Evolutionary conservation across 148 eudicot species (phyloP), one percentile per base, ranked within the genome.

Genomic region (Linanthus parryae): DNA sequence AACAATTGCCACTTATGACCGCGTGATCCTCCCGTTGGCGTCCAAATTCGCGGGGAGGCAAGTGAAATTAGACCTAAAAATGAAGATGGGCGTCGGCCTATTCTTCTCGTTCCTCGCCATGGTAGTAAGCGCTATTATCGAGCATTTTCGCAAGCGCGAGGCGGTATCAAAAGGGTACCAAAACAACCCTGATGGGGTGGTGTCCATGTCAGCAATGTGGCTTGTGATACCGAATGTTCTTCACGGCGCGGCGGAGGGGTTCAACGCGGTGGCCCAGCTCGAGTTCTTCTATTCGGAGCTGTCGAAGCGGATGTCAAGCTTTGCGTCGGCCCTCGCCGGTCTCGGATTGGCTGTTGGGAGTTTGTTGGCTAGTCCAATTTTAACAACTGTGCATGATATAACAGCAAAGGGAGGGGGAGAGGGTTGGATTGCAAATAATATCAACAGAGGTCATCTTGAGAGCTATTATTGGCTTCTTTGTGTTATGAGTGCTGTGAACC

Each of bases 221-320:
- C 81, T 80, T 0, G 54, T 84, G 7, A 77, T 79, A 2, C 83
- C 75, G 14, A 43, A 73, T 20, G 29, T 56, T 21, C 46, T 92
- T 29, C 53, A 44, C 16, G 99, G 98, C n/a, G 44, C 87, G 31
- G 89, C 98, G 0, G 98, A 91, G 66, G 85, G 89, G 1, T 77
- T 84, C 41, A 82, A 75, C 23, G 78, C 75, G 0, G 73, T 88
- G 3, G 90, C 73, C 3, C 94, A 84, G 37, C 84, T 68, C 0
- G 95, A 91, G 61, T 91, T 91, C 29, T 91, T 69, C 65, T 91
- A 86, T 66, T 60, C 84, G 0, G 97, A 91, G 67, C 66, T 91
- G 61, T 88, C 99, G 0, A 79, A 79, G 59, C 85, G 81, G 52
- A 87, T 92, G 94, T 80, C 95, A 0, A 92, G 99, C 54, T 55